Conservation (phyloP, 208 protist genomes). For the Acanthamoeba divionensis region DNA sequence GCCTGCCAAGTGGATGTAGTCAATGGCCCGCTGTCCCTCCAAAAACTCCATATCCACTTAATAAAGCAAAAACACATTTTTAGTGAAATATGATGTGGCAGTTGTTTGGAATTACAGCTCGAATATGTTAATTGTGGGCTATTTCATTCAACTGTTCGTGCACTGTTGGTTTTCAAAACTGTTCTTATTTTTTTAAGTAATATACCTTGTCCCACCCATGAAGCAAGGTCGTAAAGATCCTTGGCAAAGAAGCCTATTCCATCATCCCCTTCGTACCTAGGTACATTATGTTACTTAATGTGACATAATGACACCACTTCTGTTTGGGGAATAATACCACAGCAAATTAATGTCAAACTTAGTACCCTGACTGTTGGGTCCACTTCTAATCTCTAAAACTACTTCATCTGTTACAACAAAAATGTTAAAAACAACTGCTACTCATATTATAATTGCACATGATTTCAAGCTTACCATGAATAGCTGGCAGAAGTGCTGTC, state of each 20-base stretch:
- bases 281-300: background rate
- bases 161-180: no score
- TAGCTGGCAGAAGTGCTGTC: background rate
- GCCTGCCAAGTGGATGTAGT: conserved; percentile 11
- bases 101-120: no score
- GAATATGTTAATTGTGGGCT: no score
- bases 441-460: no score
- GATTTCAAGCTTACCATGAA: background rate
- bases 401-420: background rate
- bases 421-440: no score
- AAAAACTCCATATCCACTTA: conserved; percentile 26
- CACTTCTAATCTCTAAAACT: conserved; percentile 42
- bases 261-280: conserved; percentile 6
- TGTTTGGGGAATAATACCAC: background rate
- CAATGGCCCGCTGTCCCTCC: conserved; percentile 31
- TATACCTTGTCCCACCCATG: conserved; percentile 35
- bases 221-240: conserved; percentile 15
- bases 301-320: background rate
- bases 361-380: conserved; percentile 2
- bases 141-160: no score
- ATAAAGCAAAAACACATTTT: background rate
- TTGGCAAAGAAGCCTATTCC: conserved; percentile 56
- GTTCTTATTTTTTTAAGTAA: no score
- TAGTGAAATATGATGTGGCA: no score
- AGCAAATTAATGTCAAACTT: conserved; percentile 14